These are phyloP conservation scores for Scytalidium sp. DNA, from an alignment of 2,329 filamentous ascomycete species.

Conservation along the genomic window DNA sequence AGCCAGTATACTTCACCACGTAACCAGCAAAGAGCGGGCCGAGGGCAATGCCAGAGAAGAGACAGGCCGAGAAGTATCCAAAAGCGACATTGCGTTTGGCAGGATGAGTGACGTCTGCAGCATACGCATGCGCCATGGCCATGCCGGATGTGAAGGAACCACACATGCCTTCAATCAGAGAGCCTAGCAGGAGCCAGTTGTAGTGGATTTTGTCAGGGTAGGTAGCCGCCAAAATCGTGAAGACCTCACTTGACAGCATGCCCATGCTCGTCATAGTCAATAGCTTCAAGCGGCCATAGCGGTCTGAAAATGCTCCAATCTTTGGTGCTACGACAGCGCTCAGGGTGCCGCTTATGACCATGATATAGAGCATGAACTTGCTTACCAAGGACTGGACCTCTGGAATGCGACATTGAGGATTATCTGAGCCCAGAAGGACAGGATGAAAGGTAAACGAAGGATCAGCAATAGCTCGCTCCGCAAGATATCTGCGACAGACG, in stretches of 20 bases:
- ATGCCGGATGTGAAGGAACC: constrained; percentile 87
- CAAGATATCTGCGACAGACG: constrained; percentile 80
- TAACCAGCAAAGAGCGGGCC: constrained; percentile 81
- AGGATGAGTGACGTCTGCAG: constrained; percentile 81
- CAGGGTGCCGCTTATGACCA: constrained; percentile 70
- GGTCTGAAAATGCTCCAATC: constrained; percentile 81
- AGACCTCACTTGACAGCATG: constrained; percentile 69
- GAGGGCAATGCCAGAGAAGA: constrained; percentile 85
- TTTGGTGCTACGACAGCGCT: constrained; percentile 81
- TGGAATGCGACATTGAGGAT: constrained; percentile 76
- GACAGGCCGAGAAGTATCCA: constrained; percentile 83
- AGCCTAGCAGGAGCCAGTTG: constrained; percentile 74
- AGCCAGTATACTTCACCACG: constrained; percentile 72
- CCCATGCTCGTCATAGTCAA: constrained; percentile 72
- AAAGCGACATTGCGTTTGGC: constrained; percentile 79
- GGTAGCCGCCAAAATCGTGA: constrained; percentile 75
- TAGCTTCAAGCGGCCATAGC: constrained; percentile 74
- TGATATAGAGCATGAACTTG: constrained; percentile 74
- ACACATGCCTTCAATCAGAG: constrained; percentile 75
- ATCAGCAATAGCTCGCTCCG: constrained; percentile 58
- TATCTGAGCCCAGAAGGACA: constrained; percentile 64
- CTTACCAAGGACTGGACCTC: constrained; percentile 76
- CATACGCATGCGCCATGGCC: constrained; percentile 78
- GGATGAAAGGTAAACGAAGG: constrained; percentile 60
- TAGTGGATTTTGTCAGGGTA: constrained; percentile 72